A percentile compares a stretch with the other conserved stretches of the same genome.
Conservation (phyloP, 805 yeast species). For the Teunomyces atbi region DNA sequence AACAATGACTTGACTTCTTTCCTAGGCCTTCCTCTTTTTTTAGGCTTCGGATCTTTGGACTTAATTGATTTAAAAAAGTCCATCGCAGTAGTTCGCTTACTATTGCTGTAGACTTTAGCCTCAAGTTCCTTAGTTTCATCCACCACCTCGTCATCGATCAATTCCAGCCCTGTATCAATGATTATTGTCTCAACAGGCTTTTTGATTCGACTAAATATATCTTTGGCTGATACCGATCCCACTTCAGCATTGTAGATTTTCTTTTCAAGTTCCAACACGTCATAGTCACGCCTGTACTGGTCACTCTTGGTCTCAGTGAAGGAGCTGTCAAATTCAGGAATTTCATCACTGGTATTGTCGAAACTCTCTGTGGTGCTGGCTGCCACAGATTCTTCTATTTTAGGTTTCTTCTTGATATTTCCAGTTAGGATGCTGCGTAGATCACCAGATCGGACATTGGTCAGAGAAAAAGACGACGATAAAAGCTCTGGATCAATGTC, state of each 20-base stretch:
- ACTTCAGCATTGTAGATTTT: constrained; percentile 17
- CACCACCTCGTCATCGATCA: constrained; percentile 2
- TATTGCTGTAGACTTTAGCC: constrained; percentile 16
- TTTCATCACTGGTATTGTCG: constrained; percentile 5
- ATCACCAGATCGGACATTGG: background rate
- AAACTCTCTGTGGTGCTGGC: constrained; percentile 1
- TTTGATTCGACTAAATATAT: constrained; percentile 15
- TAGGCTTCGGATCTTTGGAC: constrained; percentile 1
- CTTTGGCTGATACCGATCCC: constrained; percentile 18
- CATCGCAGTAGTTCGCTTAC: constrained; percentile 28
- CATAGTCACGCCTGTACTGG: constrained; percentile 15
- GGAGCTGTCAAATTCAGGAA: constrained; percentile 10
- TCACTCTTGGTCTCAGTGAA: constrained; percentile 13
- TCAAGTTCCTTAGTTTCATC: constrained; percentile 14
- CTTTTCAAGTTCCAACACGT: constrained; percentile 22
- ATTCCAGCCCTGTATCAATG: constrained; percentile 2
- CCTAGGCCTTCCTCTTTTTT: background rate
- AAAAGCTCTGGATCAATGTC: constrained; percentile 9
- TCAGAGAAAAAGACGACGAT: background rate
- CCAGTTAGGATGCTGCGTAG: constrained; percentile 1
- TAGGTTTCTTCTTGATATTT: constrained; percentile 8
- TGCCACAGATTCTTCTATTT: background rate
- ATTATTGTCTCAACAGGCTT: constrained; percentile 3
- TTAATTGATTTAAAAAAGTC: constrained; percentile 54
- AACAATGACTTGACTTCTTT: constrained; percentile 1